Conservation (phyloP, 768 basidiomycete species). For the Mycena vitilis region DNA sequence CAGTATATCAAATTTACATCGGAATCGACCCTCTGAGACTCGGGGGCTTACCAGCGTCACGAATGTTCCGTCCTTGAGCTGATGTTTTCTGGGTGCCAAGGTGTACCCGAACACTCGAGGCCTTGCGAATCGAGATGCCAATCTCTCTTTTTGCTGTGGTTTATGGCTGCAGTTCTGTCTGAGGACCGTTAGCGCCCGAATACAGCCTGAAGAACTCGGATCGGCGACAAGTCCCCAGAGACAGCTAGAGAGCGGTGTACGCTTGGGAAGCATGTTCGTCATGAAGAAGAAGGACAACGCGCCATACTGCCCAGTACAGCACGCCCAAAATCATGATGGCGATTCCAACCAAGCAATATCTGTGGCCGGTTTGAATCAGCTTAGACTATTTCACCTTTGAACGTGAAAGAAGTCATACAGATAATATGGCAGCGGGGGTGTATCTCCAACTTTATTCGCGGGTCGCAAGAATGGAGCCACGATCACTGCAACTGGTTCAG, state of each 20-base stretch:
- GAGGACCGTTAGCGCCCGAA: too few relatives aligned
- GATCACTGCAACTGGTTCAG: constrained; percentile 51
- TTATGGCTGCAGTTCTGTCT: too few relatives aligned
- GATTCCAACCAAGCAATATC: constrained; percentile 67
- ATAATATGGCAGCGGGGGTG: constrained; percentile 71
- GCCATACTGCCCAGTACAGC: constrained; percentile 67
- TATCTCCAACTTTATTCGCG: constrained; percentile 66
- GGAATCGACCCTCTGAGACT: too few relatives aligned
- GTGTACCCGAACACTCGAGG: constrained; percentile 60
- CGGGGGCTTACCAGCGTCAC: constrained; percentile 57
- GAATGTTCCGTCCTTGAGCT: constrained; percentile 63
- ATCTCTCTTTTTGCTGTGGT: too few relatives aligned
- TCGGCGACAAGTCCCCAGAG: too few relatives aligned
- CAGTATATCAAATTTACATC: background rate
- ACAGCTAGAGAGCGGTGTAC: too few relatives aligned
- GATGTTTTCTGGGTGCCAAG: constrained; percentile 61
- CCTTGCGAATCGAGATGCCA: too few relatives aligned
- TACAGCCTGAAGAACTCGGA: too few relatives aligned
- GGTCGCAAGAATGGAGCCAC: constrained; percentile 68
- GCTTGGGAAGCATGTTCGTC: too few relatives aligned
- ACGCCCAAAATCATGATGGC: constrained; percentile 58
- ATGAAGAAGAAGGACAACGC: constrained; percentile 60
- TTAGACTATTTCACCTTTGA: background rate
- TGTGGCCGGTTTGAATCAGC: constrained; percentile 28
- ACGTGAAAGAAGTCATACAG: constrained; percentile 44